Percentiles rank a stretch among this genome's conserved stretches.
Evolutionary conservation across 176 grass and related monocot species (phyloP).

Genomic region (Avena sativa): DNA sequence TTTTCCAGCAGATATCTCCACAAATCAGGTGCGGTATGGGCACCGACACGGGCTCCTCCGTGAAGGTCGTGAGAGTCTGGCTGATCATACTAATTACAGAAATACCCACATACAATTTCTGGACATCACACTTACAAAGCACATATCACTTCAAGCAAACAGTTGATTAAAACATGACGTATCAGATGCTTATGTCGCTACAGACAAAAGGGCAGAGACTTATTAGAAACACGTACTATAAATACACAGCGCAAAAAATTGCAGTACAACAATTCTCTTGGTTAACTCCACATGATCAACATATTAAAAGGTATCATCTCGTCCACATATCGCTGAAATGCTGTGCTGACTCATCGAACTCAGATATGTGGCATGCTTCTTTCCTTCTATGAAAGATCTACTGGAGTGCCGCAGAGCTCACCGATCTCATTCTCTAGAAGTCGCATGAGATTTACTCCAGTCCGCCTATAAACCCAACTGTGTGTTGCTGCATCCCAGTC

Average conservation of each 20-base stretch:
- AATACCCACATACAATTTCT: neutral
- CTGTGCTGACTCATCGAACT: neutral
- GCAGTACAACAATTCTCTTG: no score
- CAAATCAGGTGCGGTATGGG: constrained; percentile 10
- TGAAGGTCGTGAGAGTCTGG: constrained; percentile 39
- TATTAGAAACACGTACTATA: neutral
- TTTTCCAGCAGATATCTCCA: neutral
- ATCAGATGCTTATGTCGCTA: neutral
- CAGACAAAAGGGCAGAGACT: neutral
- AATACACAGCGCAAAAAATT: no score
- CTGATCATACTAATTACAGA: no score
- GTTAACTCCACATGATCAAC: neutral
- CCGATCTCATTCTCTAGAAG: constrained; percentile 73
- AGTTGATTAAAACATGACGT: neutral
- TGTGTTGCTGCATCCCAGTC: constrained; percentile 68
- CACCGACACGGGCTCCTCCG: constrained; percentile 11
- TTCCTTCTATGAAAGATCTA: constrained; percentile 57
- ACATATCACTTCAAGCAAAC: neutral
- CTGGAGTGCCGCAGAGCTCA: constrained; percentile 60
- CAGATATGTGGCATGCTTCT: neutral
- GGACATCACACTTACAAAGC: neutral
- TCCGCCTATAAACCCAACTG: constrained; percentile 79
- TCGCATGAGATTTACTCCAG: constrained; percentile 60
- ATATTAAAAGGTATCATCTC: neutral
- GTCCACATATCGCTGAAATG: neutral